Base-by-base conservation (phyloP, 1,284 basidiomycete species). In the Microbotryum intermedium region DNA sequence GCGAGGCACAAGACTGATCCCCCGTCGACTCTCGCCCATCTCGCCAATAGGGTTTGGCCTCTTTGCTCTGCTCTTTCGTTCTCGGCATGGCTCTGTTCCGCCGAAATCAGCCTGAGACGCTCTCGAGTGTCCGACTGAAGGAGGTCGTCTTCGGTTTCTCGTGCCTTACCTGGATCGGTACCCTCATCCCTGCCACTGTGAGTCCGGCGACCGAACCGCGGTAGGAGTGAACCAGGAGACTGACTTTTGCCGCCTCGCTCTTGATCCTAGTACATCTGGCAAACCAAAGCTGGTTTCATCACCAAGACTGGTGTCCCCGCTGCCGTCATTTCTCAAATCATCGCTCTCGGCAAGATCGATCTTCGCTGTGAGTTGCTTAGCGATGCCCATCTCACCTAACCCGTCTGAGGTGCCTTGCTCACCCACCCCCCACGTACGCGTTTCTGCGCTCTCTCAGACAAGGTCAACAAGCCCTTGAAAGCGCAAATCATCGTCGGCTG, bases 401-500 rank as follows among this genome's bases (percentile, higher is more conserved):
- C 4, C 34, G 34, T 6, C 5, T n/a, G n/a, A n/a, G n/a, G n/a
- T n/a, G n/a, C n/a, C n/a, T 39, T 39, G 13, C 34, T 39, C 11
- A 39, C 13, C 18, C 34, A 11, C 34, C 34, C 13, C 13, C 34
- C 13, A 39, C 11, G n/a, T n/a, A n/a, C n/a, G n/a, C n/a, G 11
- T 30, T 44, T 26, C 13, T 42, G 26, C 18, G 6, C 30, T 7
- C 49, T 7, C 4, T 25, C 25, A 55, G 55, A 55, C 62, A 55
- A 34, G 46, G 5, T 34, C 18, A 50, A 58, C 26, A 54, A 11
- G 2, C 61, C 62, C 7, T 51, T 63, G 51, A 50, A 57, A 6
- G 44, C 63, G 28, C 65, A 60, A 53, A 34, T 62, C 25, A 47
- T 59, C 50, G 59, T 61, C 44, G 66, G 66, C 34, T 67, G 66